phyloP scores from a whole-genome alignment of 2,329 filamentous ascomycete genomes.

The Ophiocordyceps australis region DNA sequence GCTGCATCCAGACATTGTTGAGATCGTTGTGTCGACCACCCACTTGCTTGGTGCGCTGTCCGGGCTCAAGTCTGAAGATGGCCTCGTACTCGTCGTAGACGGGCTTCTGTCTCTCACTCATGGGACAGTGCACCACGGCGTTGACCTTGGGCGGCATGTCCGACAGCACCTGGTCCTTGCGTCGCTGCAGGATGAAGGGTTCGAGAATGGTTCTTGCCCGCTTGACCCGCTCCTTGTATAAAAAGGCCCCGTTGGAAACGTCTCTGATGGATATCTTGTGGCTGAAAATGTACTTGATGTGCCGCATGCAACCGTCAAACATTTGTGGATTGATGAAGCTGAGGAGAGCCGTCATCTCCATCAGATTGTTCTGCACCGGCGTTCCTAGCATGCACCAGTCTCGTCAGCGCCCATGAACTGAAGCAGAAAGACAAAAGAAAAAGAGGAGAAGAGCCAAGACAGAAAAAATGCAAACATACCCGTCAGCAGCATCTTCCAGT shows the following conservation, averaged over 20 bases:
- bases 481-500: conserved; percentile 67
- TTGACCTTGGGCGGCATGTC: conserved; percentile 69
- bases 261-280: conserved; percentile 77
- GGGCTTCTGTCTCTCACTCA: conserved; percentile 52
- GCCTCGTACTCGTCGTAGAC: conserved; percentile 52
- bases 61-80: conserved; percentile 45
- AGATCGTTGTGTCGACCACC: conserved; percentile 29
- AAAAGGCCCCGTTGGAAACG: conserved; percentile 59
- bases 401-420: too few species aligned
- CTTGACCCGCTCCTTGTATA: conserved; percentile 74
- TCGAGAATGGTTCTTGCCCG: conserved; percentile 83
- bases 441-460: too few species aligned
- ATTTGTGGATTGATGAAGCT: conserved; percentile 85
- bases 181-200: conserved; percentile 83
- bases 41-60: conserved; percentile 29
- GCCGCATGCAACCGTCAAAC: conserved; percentile 59
- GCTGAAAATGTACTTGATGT: conserved; percentile 76
- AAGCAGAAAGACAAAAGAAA: too few species aligned
- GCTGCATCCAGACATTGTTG: conserved; percentile 69
- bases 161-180: conserved; percentile 79
- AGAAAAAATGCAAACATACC: too few species aligned
- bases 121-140: conserved; percentile 62
- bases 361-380: conserved; percentile 83
- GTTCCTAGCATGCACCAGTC: conserved; percentile 46
- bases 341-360: conserved; percentile 77